Evolutionary conservation across 768 basidiomycete genomes (phyloP), one percentile per base, ranked within the genome.

Genomic region (Serendipita indica): DNA sequence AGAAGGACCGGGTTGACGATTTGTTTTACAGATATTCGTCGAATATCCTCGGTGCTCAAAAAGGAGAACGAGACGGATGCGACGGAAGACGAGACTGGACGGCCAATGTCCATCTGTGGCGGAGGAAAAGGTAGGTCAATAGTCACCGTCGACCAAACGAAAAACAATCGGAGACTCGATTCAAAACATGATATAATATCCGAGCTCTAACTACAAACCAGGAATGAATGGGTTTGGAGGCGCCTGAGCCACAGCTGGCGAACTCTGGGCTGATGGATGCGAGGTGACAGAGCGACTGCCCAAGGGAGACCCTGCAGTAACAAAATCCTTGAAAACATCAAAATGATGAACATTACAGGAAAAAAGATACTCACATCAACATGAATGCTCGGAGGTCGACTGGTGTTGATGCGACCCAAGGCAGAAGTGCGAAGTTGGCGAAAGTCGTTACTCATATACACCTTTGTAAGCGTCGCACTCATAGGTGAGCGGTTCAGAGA

Each of bases 1-100:
- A 98, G 79, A 39, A 99, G 80, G 60, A 86, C 77, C 2, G 92
- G 87, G 69, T 98, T 98, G 57, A 90, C 79, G 62, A 98, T 86
- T 73, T 96, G 90, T 73, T 96, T 93, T 67, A 98, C 94, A n/a
- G 91, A 94, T 67, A 98, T 90, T 60, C 86, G 81, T 43, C 86
- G 81, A 67, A 97, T 78, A 70, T 99, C 93, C 64, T 86, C 78
- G 13, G 89, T 74, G 14, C 86, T 81, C 57, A 99, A 81, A 70
- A 92, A 94, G 0, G 92, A 92, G 70, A 99, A 99, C 6, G 91
- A 90, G 61, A 97, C 72, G 62, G 86, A 84, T 58, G 82, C 72
- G 62, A 93, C 83, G 30, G 83, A 80, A 0, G 91, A 85, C n/a
- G 90, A 85, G 39, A 98, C 70, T 12, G 93, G 84, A 64, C 86